A percentile compares a stretch with the other conserved stretches of the same genome.
These are phyloP conservation scores for Coffea eugenioides DNA, from an alignment of 257 asterid genomes.

Conservation along the genomic window DNA sequence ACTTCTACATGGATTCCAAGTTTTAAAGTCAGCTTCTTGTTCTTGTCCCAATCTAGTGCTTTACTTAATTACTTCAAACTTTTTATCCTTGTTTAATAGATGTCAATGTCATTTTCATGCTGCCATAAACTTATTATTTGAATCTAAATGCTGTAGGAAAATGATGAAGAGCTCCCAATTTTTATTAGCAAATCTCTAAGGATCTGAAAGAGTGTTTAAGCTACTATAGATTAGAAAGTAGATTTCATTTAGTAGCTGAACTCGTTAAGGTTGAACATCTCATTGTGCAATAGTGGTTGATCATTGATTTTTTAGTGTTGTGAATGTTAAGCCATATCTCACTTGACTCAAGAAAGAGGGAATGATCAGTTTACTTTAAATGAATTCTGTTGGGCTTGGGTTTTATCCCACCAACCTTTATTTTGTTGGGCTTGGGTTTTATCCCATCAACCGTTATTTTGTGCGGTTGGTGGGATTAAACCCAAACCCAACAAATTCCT, in stretches of 20 bases:
- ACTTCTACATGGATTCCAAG: neutral
- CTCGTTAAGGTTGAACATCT: neutral
- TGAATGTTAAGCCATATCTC: neutral
- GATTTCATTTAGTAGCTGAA: neutral
- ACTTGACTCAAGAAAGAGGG: neutral
- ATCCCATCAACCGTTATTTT: too few species aligned
- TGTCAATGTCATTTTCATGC: neutral
- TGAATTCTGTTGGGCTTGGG: too few species aligned
- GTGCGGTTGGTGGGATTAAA: too few species aligned
- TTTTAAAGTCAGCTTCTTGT: neutral
- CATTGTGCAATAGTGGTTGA: neutral
- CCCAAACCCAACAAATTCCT: too few species aligned
- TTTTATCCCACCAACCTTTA: too few species aligned
- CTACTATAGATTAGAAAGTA: neutral
- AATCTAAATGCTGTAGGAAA: neutral
- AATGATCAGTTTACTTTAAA: neutral
- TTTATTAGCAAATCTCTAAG: neutral
- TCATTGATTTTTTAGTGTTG: neutral
- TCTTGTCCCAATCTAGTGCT: neutral
- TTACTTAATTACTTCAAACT: neutral
- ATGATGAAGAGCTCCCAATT: neutral
- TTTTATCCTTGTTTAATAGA: neutral
- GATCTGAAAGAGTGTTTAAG: neutral
- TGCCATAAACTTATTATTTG: neutral
- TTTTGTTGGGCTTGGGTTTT: too few species aligned